Conservation (phyloP, 345 rosid species). For the Gossypioides kirkii region DNA sequence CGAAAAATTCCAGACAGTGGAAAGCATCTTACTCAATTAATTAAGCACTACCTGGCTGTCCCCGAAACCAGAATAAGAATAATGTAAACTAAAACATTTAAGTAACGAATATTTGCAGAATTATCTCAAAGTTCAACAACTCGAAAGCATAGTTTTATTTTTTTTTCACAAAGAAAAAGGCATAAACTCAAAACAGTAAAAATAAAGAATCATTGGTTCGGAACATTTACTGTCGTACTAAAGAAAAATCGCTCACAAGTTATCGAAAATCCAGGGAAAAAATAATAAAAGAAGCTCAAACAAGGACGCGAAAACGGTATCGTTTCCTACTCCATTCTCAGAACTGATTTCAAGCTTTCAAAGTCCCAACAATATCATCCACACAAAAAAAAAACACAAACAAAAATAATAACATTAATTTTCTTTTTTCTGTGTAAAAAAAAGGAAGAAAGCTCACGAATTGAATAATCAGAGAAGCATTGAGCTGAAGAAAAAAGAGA, state of each 20-base stretch:
- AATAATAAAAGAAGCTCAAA: neutral
- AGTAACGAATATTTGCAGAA: neutral
- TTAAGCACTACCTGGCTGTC: neutral
- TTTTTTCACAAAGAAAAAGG: neutral
- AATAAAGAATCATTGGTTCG: neutral
- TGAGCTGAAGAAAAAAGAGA: slow-evolving; percentile 3
- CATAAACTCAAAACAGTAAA: neutral
- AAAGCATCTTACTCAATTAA: neutral
- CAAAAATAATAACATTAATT: neutral
- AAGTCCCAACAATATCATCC: neutral
- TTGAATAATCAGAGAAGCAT: neutral
- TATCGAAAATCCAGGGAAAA: neutral
- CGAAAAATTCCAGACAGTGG: neutral
- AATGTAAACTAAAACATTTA: neutral
- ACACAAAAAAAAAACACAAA: neutral
- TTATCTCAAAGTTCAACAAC: neutral
- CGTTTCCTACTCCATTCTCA: neutral
- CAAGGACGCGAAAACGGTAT: neutral
- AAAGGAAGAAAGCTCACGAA: slow-evolving; percentile 1
- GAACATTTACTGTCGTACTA: neutral
- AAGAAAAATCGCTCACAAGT: neutral
- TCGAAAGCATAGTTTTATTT: neutral
- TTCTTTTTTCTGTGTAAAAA: neutral
- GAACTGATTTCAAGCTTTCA: slow-evolving; percentile 1
- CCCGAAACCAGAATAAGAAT: neutral